Percentiles rank a stretch among this genome's conserved stretches.
Conservation (phyloP, 2,329 filamentous ascomycete genomes). For the Fusarium acutatum region DNA sequence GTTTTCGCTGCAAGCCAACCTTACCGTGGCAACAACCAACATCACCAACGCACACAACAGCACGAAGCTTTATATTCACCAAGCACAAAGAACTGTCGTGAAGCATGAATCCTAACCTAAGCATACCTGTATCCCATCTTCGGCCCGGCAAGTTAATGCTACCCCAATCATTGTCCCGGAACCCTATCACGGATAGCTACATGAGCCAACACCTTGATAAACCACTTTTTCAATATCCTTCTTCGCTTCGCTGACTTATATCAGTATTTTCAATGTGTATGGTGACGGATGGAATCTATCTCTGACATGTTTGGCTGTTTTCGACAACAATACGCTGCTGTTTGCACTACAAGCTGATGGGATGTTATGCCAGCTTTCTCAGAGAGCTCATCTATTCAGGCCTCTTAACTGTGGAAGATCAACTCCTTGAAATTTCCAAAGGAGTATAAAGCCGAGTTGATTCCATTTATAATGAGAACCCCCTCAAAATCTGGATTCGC, state of each 20-base stretch:
- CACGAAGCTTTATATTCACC: not conserved
- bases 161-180: conserved; percentile 11
- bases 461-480: not conserved
- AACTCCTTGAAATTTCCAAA: not conserved
- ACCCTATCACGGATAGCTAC: conserved; percentile 17
- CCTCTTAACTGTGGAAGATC: conserved; percentile 7
- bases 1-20: not conserved
- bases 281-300: not conserved
- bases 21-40: not conserved
- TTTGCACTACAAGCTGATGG: conserved; percentile 14
- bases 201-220: conserved; percentile 32
- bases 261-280: not conserved
- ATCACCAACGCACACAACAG: not conserved
- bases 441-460: not conserved
- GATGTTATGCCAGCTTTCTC: not conserved
- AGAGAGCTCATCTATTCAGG: not conserved
- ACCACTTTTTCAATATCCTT: not conserved
- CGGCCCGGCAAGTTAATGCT: conserved; percentile 25
- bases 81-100: not conserved
- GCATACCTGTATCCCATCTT: conserved; percentile 6
- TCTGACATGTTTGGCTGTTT: not conserved
- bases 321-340: conserved; percentile 12
- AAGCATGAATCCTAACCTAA: not conserved
- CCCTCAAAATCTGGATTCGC: not conserved
- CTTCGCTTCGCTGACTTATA: not conserved